Conservation (phyloP, 495 filamentous ascomycete genomes). For the Opeltia flavorubescens region DNA sequence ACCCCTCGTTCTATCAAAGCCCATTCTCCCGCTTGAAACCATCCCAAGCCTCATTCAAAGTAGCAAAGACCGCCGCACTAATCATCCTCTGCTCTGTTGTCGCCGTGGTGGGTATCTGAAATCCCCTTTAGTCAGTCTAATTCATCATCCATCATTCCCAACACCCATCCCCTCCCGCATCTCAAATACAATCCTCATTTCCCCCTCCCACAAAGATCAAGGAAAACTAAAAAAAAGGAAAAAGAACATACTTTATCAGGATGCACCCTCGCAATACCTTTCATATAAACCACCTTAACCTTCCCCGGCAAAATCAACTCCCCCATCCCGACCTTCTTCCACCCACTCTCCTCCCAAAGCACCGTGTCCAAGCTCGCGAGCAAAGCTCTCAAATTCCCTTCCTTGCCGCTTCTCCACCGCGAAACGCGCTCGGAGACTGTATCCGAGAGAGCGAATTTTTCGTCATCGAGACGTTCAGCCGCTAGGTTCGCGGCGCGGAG, state of each 20-base stretch:
- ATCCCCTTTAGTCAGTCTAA: neutral
- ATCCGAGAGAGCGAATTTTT: conserved; percentile 81
- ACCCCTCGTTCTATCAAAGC: too few species aligned
- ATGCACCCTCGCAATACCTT: conserved; percentile 95
- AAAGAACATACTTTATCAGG: conserved; percentile 76
- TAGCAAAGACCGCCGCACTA: conserved; percentile 76
- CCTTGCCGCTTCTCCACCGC: conserved; percentile 74
- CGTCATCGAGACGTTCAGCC: conserved; percentile 71
- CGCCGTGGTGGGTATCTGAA: conserved; percentile 68
- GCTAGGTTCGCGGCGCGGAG: conserved; percentile 71
- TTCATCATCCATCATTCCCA: neutral
- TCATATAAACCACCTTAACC: conserved; percentile 97
- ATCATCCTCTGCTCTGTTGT: conserved; percentile 94
- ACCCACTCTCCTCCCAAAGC: conserved; percentile 80
- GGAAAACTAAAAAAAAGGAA: neutral
- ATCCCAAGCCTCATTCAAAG: conserved; percentile 96
- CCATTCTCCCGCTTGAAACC: conserved; percentile 89
- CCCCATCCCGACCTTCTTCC: conserved; percentile 92
- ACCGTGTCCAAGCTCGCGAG: conserved; percentile 79
- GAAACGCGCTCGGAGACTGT: conserved; percentile 63
- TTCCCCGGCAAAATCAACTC: conserved; percentile 80
- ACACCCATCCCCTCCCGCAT: neutral
- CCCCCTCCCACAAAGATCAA: neutral
- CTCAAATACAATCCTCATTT: neutral
- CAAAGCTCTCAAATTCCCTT: conserved; percentile 81